These are phyloP conservation scores for Luffa aegyptiaca DNA, from an alignment of 306 rosid genomes.

Conservation along the genomic window DNA sequence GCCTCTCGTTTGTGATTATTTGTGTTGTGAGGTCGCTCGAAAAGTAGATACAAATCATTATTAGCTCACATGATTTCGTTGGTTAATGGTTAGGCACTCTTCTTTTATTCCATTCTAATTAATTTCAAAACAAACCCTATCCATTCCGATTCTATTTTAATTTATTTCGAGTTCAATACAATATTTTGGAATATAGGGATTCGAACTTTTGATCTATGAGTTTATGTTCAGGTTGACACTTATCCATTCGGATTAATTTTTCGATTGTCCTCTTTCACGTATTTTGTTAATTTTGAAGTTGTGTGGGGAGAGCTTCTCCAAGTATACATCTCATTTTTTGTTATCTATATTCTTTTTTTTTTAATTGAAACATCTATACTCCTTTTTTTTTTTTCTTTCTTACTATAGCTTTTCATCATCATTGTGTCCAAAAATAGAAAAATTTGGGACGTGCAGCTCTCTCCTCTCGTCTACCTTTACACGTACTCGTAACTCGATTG, in stretches of 20 bases:
- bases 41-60: constrained; percentile 4
- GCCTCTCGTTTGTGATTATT: not conserved
- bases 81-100: not conserved
- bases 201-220: no score
- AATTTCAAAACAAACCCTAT: not conserved
- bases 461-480: no score
- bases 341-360: no score
- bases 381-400: not conserved
- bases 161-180: no score
- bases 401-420: not conserved
- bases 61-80: not conserved
- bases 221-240: no score
- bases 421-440: not conserved
- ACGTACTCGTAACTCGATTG: not conserved
- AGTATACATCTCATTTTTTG: no score
- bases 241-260: no score
- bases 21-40: not conserved
- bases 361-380: no score
- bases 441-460: not conserved
- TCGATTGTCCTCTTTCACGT: no score
- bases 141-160: no score
- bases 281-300: not conserved
- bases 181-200: no score
- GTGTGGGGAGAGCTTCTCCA: no score
- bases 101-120: not conserved